Percentiles rank a stretch among this genome's conserved stretches.
Conservation (phyloP, 805 yeast genomes). For the Nakazawaea laoshanensis region DNA sequence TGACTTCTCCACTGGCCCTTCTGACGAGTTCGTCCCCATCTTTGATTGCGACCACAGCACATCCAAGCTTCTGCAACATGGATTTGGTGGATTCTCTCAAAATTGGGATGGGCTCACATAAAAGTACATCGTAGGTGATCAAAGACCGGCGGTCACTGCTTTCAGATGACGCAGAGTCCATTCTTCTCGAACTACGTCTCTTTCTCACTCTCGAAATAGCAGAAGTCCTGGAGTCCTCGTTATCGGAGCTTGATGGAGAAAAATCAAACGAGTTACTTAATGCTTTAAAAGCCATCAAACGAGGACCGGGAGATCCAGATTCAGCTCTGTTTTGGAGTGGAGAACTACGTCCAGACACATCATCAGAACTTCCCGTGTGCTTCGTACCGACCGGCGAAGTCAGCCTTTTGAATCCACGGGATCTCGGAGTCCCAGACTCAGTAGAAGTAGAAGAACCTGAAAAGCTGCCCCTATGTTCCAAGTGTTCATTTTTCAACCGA, state of each 20-base stretch:
- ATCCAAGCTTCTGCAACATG: slow-evolving; percentile 61
- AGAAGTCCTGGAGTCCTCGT: slow-evolving; percentile 44
- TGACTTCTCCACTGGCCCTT: slow-evolving; percentile 73
- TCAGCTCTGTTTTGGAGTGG: slow-evolving; percentile 17
- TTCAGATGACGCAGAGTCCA: slow-evolving; percentile 19
- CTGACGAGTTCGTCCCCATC: slow-evolving; percentile 80
- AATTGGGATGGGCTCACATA: slow-evolving; percentile 85
- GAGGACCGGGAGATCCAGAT: slow-evolving; percentile 10
- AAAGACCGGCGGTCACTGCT: slow-evolving; percentile 11
- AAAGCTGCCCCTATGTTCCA: slow-evolving; percentile 38
- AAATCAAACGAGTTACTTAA: slow-evolving; percentile 17
- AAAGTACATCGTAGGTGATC: slow-evolving; percentile 43
- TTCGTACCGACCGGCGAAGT: slow-evolving; percentile 27
- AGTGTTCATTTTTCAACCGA: slow-evolving; percentile 75
- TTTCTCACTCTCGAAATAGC: slow-evolving; percentile 45
- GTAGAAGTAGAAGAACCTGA: slow-evolving; percentile 41
- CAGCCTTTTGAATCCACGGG: slow-evolving; percentile 33
- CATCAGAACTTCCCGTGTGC: slow-evolving; percentile 22
- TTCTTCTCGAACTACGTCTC: slow-evolving; percentile 40
- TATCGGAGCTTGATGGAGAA: slow-evolving; percentile 54
- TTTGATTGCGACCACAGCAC: slow-evolving; percentile 68
- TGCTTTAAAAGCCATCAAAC: slow-evolving; percentile 11
- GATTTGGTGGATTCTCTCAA: slow-evolving; percentile 60
- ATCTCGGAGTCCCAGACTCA: slow-evolving; percentile 21
- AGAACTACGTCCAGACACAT: slow-evolving; percentile 25